phyloP scores from a whole-genome alignment of 495 filamentous ascomycete genomes.

The Penicillium desertorum region DNA sequence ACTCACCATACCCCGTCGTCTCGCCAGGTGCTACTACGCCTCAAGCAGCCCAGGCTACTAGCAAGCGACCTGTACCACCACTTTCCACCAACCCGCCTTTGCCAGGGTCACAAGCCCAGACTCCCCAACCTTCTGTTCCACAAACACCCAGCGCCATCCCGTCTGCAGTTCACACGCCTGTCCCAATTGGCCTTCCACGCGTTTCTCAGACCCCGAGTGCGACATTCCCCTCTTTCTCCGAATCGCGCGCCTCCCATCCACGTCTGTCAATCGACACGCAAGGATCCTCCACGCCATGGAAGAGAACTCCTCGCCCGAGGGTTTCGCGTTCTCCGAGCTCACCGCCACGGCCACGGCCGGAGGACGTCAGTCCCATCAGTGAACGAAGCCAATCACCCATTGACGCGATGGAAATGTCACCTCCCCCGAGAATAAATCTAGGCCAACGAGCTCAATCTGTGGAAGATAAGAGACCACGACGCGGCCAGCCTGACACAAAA shows the following conservation, averaged over 20 bases:
- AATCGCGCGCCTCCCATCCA: constrained; percentile 32
- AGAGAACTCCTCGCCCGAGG: constrained; percentile 39
- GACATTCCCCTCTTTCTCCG: constrained; percentile 28
- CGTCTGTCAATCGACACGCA: constrained; percentile 46
- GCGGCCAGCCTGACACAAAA: constrained; percentile 27
- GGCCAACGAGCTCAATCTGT: constrained; percentile 27
- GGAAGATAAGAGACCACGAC: constrained; percentile 26
- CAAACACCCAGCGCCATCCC: constrained; percentile 33
- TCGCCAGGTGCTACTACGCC: constrained; percentile 22
- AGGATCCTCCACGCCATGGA: constrained; percentile 52
- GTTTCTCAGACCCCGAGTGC: constrained; percentile 35
- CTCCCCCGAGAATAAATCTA: constrained; percentile 27
- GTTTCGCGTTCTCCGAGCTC: constrained; percentile 45
- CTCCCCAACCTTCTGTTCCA: constrained; percentile 24
- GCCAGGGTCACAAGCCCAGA: constrained; percentile 9
- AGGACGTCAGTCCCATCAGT: constrained; percentile 56
- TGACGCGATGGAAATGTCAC: constrained; percentile 36
- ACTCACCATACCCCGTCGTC: constrained; percentile 39
- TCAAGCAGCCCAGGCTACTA: constrained; percentile 13
- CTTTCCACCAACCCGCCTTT: constrained; percentile 12
- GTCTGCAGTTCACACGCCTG: constrained; percentile 26
- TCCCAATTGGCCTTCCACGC: constrained; percentile 23
- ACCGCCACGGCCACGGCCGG: constrained; percentile 47
- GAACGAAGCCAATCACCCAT: constrained; percentile 46
- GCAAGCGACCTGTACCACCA: constrained; percentile 25